Evolutionary conservation across 805 yeast species (phyloP).

Genomic region (Nakazawaea molendinolei): DNA sequence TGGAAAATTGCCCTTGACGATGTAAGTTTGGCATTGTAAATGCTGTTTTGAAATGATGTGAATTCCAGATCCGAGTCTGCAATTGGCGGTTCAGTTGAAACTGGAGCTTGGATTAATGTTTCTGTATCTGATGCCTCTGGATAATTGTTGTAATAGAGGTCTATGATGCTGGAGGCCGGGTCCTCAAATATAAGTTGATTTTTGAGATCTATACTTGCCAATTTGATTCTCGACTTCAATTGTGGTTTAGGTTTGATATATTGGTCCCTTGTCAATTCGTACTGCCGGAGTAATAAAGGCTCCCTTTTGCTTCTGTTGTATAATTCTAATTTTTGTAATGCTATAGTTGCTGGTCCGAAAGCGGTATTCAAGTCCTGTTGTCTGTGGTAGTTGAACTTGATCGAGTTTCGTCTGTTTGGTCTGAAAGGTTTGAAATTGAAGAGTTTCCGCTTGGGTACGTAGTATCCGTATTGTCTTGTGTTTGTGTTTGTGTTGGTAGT

Average conservation of each 20-base stretch:
- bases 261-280: slow-evolving; percentile 10
- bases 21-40: slow-evolving; percentile 14
- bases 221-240: slow-evolving; percentile 16
- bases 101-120: too few species aligned
- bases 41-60: too few species aligned
- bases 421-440: slow-evolving; percentile 4
- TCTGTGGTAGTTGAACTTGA: slow-evolving; percentile 3
- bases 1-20: slow-evolving; percentile 17
- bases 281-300: slow-evolving; percentile 5
- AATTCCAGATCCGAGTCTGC: too few species aligned
- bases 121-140: too few species aligned
- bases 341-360: too few species aligned
- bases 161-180: slow-evolving; percentile 15
- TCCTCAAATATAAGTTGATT: slow-evolving; percentile 12
- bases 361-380: too few species aligned
- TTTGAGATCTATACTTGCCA: slow-evolving; percentile 9
- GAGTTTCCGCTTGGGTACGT: slow-evolving; percentile 3
- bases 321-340: not conserved
- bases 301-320: not conserved
- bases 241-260: slow-evolving; percentile 18
- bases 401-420: not conserved
- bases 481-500: not conserved
- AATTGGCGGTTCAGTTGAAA: too few species aligned
- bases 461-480: not conserved
- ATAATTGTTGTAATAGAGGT: slow-evolving; percentile 12